A percentile compares a stretch with the other conserved stretches of the same genome.
Conservation (phyloP, 2,329 filamentous ascomycete species). For the Pseudogymnoascus sp. region DNA sequence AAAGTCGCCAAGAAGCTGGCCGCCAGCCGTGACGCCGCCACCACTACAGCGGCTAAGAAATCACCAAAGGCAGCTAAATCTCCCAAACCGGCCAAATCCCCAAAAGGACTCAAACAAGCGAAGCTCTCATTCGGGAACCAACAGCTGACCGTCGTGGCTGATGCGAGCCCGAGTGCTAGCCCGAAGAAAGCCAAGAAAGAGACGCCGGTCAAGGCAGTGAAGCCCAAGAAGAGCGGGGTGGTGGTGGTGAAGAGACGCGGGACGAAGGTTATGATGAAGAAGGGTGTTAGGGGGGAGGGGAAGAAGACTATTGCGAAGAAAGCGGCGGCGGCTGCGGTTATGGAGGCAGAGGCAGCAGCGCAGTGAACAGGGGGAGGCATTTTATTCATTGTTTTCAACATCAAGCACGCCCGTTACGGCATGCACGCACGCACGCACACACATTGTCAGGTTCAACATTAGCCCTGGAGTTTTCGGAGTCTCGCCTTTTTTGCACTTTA, state of each 20-base stretch:
- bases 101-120: neutral
- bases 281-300: neutral
- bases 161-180: neutral
- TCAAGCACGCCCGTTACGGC: neutral
- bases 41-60: neutral
- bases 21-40: too few species aligned
- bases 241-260: neutral
- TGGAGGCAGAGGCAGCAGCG: neutral
- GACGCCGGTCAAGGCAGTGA: neutral
- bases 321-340: neutral
- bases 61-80: neutral
- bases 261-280: neutral
- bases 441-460: conserved; percentile 3
- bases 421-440: neutral
- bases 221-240: neutral
- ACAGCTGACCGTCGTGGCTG: neutral
- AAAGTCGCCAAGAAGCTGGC: neutral
- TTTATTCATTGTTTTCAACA: neutral
- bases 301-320: neutral
- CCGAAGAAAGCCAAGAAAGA: neutral
- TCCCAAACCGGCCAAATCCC: neutral
- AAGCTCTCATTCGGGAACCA: neutral
- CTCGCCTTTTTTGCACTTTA: too few species aligned
- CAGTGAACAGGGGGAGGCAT: neutral
- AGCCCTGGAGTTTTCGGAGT: conserved; percentile 6